Percentiles rank a stretch among this genome's conserved stretches.
These are phyloP conservation scores for Lachancea waltii DNA, from an alignment of 805 yeast species.

Conservation along the genomic window DNA sequence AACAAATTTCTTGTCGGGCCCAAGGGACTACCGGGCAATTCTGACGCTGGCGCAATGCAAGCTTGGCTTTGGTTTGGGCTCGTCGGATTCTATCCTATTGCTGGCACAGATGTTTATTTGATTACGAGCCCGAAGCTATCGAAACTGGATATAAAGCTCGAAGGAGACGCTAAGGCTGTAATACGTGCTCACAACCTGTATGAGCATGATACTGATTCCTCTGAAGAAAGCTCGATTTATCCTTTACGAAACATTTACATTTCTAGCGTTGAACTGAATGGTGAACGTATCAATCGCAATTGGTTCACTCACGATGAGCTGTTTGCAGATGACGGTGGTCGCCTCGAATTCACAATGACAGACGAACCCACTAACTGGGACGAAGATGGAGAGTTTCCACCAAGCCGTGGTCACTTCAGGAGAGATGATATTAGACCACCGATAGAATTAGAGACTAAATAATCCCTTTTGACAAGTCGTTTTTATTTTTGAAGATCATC, in stretches of 20 bases:
- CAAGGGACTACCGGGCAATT: constrained; percentile 34
- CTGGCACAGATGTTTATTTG: constrained; percentile 34
- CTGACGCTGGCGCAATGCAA: constrained; percentile 38
- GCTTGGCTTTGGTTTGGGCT: constrained; percentile 33
- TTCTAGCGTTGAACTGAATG: constrained; percentile 29
- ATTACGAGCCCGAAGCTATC: constrained; percentile 30
- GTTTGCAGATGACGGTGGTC: constrained; percentile 27
- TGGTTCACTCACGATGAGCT: constrained; percentile 33
- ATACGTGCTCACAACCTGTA: constrained; percentile 26
- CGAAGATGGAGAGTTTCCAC: constrained; percentile 22
- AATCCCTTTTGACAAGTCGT: background rate
- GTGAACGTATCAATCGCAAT: constrained; percentile 23
- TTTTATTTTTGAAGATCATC: background rate
- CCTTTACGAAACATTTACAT: constrained; percentile 24
- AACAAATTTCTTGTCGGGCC: constrained; percentile 25
- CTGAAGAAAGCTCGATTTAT: background rate
- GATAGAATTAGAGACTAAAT: background rate
- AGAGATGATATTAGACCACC: background rate
- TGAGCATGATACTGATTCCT: background rate
- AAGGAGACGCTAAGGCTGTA: constrained; percentile 22
- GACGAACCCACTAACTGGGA: constrained; percentile 23
- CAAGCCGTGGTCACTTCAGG: constrained; percentile 21
- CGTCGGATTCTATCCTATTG: constrained; percentile 33
- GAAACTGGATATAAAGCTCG: constrained; percentile 22
- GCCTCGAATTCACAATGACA: constrained; percentile 17